These are phyloP conservation scores for Populus trichocarpa DNA, from an alignment of 441 rosid species.

Conservation along the genomic window DNA sequence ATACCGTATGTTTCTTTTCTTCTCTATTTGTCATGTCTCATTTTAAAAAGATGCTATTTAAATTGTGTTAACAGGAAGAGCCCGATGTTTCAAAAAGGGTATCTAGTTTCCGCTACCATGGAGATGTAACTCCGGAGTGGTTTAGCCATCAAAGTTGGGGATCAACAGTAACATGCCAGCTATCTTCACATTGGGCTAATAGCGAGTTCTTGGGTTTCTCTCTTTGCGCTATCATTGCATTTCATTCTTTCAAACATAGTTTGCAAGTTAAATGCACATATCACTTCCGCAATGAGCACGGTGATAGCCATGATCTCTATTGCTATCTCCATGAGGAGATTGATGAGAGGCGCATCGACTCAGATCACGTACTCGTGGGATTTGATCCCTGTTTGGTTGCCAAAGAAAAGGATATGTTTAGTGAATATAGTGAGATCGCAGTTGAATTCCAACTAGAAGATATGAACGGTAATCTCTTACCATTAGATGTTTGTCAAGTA, in stretches of 20 bases:
- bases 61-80: too few relatives aligned
- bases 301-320: not conserved
- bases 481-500: too few relatives aligned
- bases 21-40: not conserved
- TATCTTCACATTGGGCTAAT: conserved; percentile 1
- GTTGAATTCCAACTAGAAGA: too few relatives aligned
- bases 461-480: too few relatives aligned
- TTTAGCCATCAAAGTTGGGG: conserved; percentile 8
- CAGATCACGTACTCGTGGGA: not conserved
- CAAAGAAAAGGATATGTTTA: too few relatives aligned
- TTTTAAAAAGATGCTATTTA: not conserved
- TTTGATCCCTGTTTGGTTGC: not conserved
- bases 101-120: conserved; percentile 1
- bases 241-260: not conserved
- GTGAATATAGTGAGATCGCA: too few relatives aligned
- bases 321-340: not conserved
- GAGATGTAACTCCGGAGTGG: conserved; percentile 13
- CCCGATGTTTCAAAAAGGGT: not conserved
- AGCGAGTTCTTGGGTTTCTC: conserved; percentile 7
- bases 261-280: conserved; percentile 7
- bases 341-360: not conserved
- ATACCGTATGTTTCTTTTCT: not conserved
- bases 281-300: not conserved
- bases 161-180: conserved; percentile 6
- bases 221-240: conserved; percentile 1